Percentiles rank a stretch among this genome's conserved stretches.
phyloP scores from a whole-genome alignment of 805 yeast genomes.

The Cyberlindnera nakhonratchasimensis region DNA sequence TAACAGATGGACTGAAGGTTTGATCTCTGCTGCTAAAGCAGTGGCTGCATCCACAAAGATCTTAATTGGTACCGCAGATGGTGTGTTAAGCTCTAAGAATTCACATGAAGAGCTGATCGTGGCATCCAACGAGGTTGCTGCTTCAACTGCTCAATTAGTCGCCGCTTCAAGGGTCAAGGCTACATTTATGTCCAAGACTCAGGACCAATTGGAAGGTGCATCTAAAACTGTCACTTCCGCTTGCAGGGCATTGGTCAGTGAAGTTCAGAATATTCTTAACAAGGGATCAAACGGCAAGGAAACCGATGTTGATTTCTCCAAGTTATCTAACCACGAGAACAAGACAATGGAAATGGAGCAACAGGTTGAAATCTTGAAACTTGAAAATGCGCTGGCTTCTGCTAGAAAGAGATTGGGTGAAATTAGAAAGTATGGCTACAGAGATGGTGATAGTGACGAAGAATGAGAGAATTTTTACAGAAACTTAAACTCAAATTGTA shows the following conservation, averaged over 20 bases:
- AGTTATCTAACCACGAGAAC: conserved; percentile 71
- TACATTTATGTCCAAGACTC: conserved; percentile 69
- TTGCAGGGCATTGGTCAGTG: conserved; percentile 65
- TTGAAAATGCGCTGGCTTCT: conserved; percentile 65
- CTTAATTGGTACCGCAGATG: conserved; percentile 84
- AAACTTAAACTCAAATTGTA: background rate
- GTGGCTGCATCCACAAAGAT: conserved; percentile 81
- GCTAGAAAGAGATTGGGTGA: conserved; percentile 84
- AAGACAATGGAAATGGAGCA: conserved; percentile 89
- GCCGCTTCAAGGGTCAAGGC: conserved; percentile 90
- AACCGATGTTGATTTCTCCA: conserved; percentile 58
- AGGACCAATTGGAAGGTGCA: conserved; percentile 66
- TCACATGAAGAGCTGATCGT: conserved; percentile 82
- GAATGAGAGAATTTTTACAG: conserved; percentile 18
- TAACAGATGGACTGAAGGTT: conserved; percentile 91
- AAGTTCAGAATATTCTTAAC: conserved; percentile 59
- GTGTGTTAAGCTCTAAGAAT: conserved; percentile 60
- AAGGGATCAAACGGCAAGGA: conserved; percentile 31
- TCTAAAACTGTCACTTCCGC: conserved; percentile 70
- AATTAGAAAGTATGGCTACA: conserved; percentile 75
- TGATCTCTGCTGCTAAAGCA: conserved; percentile 83
- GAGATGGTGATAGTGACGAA: conserved; percentile 58
- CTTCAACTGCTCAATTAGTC: conserved; percentile 88
- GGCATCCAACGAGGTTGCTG: conserved; percentile 88
- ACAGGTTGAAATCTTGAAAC: conserved; percentile 82